Evolutionary conservation across 2,329 filamentous ascomycete species (phyloP).

Genomic region (Hypoxylon sp.): DNA sequence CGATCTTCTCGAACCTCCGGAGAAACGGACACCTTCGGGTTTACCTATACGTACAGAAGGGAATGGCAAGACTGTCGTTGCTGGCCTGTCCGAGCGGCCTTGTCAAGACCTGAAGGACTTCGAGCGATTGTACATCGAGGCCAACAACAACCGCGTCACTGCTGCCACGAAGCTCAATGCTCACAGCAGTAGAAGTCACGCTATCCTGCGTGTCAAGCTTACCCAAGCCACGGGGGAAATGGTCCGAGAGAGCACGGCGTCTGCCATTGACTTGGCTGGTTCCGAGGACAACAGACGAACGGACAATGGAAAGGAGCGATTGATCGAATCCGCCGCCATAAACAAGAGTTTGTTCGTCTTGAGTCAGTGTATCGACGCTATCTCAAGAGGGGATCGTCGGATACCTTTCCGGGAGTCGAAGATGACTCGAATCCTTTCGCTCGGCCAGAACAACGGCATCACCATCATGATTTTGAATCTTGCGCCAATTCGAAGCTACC

Average conservation of each 20-base stretch:
- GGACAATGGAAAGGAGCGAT: conserved; percentile 90
- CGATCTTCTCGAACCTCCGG: conserved; percentile 88
- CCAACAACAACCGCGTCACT: conserved; percentile 90
- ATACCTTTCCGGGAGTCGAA: conserved; percentile 96
- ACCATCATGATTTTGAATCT: conserved; percentile 98
- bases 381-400: conserved; percentile 79
- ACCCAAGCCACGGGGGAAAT: conserved; percentile 79
- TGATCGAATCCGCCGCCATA: conserved; percentile 96
- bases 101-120: conserved; percentile 92
- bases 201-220: conserved; percentile 91
- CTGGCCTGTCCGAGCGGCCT: conserved; percentile 85
- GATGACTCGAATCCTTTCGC: conserved; percentile 93
- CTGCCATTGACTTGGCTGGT: conserved; percentile 93
- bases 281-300: conserved; percentile 96
- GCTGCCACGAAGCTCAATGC: conserved; percentile 93
- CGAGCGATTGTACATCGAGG: conserved; percentile 89
- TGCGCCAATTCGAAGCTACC: conserved; percentile 90
- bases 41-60: conserved; percentile 88
- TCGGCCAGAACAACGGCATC: conserved; percentile 95
- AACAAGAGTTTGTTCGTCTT: conserved; percentile 97
- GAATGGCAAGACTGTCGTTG: conserved; percentile 87
- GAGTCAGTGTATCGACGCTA: conserved; percentile 95
- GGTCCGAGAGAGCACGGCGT: conserved; percentile 84
- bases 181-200: conserved; percentile 90
- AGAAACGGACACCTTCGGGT: conserved; percentile 86